A percentile compares a stretch with the other conserved stretches of the same genome.
phyloP scores from a whole-genome alignment of 441 rosid species.

The Viola pubescens region DNA sequence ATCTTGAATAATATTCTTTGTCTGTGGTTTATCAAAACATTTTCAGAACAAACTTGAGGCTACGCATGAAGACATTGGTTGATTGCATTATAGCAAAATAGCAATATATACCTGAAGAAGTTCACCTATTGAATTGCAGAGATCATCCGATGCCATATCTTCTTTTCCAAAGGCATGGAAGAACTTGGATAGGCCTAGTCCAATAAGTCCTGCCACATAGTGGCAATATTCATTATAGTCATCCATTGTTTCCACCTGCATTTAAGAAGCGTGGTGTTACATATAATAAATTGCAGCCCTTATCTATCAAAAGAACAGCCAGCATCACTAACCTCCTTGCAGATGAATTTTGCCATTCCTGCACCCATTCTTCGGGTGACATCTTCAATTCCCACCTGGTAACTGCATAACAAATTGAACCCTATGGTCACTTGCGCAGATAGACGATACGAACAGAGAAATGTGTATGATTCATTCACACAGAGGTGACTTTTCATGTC shows the following conservation, averaged over 20 bases:
- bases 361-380: conserved; percentile 90
- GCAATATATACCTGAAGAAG: conserved; percentile 83
- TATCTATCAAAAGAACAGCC: not conserved
- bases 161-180: conserved; percentile 70
- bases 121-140: conserved; percentile 86
- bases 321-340: conserved; percentile 35
- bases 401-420: conserved; percentile 17
- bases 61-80: no score
- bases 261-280: no score
- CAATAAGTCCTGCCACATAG: conserved; percentile 93
- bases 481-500: no score
- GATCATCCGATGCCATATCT: conserved; percentile 55
- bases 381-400: conserved; percentile 73
- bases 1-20: conserved; percentile 87
- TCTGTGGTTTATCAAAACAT: conserved; percentile 41
- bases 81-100: conserved; percentile 4
- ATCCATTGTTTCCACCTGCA: conserved; percentile 82
- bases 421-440: not conserved
- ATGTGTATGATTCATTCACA: no score
- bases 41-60: no score
- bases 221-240: conserved; percentile 95
- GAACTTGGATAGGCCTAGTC: conserved; percentile 83
- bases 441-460: no score
- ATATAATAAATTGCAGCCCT: no score
- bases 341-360: conserved; percentile 95